Base-by-base conservation (phyloP, 208 protist genomes). In the Strigomonas culicis region DNA sequence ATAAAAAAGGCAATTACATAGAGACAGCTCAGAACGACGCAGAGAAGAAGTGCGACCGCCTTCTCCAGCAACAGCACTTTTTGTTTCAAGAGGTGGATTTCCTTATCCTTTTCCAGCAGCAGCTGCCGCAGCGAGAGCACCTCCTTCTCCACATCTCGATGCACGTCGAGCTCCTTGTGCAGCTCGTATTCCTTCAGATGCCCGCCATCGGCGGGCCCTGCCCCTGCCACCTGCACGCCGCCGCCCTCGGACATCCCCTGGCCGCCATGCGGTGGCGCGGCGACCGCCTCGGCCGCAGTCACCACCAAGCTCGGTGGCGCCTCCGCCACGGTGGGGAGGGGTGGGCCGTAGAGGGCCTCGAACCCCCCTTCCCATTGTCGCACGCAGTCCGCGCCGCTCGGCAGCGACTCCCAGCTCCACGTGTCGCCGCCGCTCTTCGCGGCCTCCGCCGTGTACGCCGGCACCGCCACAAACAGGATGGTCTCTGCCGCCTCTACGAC, bases 41-140 rank as follows among this genome's bases (percentile, higher is more conserved):
- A 69, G 24, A 89, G 58, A 24, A 92, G 55, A 4, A 95, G 34
- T 0, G 77, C 83, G 0, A 95, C 50, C 44, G 76, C 53, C 69
- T 82, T 92, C 47, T 92, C 68, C 17, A 95, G 70, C 43, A 77
- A 34, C 15, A 81, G 22, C 2, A 89, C 67, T 59, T 82, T 95
- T 49, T 89, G 60, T 56, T 87, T 90, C 19, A 91, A 70, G 3
- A 63, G 74, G 11, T 49, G 67, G 66, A 95, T 82, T 47, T 90
- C 74, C 50, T 69, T 75, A 19, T 90, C 80, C 49, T 82, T 84
- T 41, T 74, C 24, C n/a, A 77, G 31, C 10, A 86, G 52, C 43
- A 76, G 27, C 41, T 80, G 60, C 32, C 58, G 66, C 21, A 70
- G 34, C 1, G 39, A 2, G 1, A 63, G 44, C 41, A 90, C 44